Evolutionary conservation across 805 yeast species (phyloP).

Genomic region (Pichia occidentalis): DNA sequence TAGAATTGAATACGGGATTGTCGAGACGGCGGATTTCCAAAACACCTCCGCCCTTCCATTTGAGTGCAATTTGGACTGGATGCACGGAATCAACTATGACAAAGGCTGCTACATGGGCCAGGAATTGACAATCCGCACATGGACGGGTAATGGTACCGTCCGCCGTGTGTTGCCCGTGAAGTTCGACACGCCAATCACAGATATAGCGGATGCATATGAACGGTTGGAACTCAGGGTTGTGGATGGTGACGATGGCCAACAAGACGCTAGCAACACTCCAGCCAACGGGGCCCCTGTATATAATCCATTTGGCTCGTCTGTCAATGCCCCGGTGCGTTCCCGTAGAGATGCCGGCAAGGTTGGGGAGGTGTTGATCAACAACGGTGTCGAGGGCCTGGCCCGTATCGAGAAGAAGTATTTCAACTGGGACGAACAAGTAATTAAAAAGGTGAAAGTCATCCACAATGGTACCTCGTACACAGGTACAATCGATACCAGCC

Average conservation of each 20-base stretch:
- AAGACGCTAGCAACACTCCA: conserved; percentile 1
- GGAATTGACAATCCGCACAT: conserved; percentile 86
- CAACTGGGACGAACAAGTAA: conserved; percentile 16
- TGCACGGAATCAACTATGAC: conserved; percentile 74
- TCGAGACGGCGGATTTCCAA: conserved; percentile 46
- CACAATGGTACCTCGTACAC: conserved; percentile 1
- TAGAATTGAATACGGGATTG: conserved; percentile 41
- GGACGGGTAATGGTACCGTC: conserved; percentile 74
- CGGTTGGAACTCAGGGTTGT: conserved; percentile 15
- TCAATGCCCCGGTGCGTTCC: conserved; percentile 6
- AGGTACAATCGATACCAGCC: conserved; percentile 6
- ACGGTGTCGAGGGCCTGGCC: conserved; percentile 62
- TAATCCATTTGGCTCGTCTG: conserved; percentile 11
- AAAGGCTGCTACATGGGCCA: conserved; percentile 98
- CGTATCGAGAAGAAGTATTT: conserved; percentile 39
- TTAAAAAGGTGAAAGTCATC: conserved; percentile 5
- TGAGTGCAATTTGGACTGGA: conserved; percentile 75
- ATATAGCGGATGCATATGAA: conserved; percentile 10
- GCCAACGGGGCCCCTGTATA: conserved; percentile 7
- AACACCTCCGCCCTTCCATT: conserved; percentile 63
- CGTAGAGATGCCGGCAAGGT: conserved; percentile 35
- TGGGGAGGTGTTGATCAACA: conserved; percentile 53
- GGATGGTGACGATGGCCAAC: conserved; percentile 1
- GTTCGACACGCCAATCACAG: conserved; percentile 21
- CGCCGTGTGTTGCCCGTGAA: conserved; percentile 74